phyloP scores from a whole-genome alignment of 1,284 basidiomycete species.

The Ustilago curta region DNA sequence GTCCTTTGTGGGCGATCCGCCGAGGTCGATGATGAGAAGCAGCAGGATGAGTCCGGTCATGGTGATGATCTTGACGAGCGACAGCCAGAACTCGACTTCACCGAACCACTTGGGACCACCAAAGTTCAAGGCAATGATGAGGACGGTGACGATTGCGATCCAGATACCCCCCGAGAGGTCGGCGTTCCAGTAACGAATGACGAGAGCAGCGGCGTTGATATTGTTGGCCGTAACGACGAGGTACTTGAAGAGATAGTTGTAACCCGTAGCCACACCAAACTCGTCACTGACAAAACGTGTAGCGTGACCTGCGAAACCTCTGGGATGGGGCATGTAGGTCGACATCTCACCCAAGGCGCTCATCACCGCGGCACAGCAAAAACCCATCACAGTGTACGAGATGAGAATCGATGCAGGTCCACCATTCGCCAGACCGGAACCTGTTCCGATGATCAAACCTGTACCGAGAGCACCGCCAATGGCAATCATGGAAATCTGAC shows the following conservation, averaged over 20 bases:
- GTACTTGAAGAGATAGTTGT: constrained; percentile 54
- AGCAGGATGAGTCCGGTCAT: constrained; percentile 56
- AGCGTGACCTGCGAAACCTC: constrained; percentile 70
- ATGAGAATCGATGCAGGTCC: constrained; percentile 72
- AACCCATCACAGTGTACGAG: constrained; percentile 69
- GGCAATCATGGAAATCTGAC: constrained; percentile 76
- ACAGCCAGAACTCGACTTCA: constrained; percentile 72
- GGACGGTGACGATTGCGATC: constrained; percentile 41
- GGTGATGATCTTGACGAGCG: constrained; percentile 47
- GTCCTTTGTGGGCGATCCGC: constrained; percentile 74
- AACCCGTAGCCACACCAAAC: constrained; percentile 69
- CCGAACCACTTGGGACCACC: constrained; percentile 73
- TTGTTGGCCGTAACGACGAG: constrained; percentile 45
- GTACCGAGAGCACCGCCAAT: constrained; percentile 71
- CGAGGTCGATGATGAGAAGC: constrained; percentile 55
- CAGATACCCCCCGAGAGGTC: constrained; percentile 59
- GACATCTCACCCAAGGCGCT: constrained; percentile 71
- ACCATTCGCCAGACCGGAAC: constrained; percentile 70
- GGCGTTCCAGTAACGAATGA: constrained; percentile 35
- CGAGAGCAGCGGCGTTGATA: constrained; percentile 34
- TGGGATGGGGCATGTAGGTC: constrained; percentile 70
- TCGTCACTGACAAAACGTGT: constrained; percentile 71
- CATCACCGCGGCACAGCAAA: constrained; percentile 56
- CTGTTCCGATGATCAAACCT: constrained; percentile 80
- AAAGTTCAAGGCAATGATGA: constrained; percentile 69